Evolutionary conservation across 1,284 basidiomycete species (phyloP).

Genomic region (Apiotrichum laibachii): DNA sequence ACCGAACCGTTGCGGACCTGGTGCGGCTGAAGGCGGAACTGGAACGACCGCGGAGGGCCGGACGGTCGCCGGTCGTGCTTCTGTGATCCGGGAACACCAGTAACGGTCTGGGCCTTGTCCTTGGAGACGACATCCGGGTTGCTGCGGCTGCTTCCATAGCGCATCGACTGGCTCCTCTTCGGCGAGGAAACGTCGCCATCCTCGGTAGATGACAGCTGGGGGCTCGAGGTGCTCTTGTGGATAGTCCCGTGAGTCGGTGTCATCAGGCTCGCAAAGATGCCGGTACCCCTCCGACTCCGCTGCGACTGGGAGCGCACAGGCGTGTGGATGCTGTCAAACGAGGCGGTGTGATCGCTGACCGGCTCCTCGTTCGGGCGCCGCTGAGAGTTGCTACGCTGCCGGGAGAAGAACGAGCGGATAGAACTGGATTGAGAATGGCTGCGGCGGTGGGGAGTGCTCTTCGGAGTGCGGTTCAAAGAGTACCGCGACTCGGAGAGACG

Average conservation of each 20-base stretch:
- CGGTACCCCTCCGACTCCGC: neutral
- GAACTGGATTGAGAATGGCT: conserved; percentile 14
- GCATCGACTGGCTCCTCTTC: conserved; percentile 2
- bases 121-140: conserved; percentile 4
- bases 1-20: neutral
- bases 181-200: neutral
- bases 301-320: neutral
- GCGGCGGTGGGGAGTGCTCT: neutral
- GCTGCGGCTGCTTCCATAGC: conserved; percentile 1
- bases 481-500: neutral
- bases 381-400: neutral
- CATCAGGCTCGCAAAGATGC: neutral
- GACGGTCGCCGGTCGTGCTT: conserved; percentile 2
- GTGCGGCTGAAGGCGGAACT: conserved; percentile 15
- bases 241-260: neutral
- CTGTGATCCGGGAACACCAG: neutral
- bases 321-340: neutral
- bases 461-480: neutral
- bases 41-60: conserved; percentile 17
- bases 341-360: neutral
- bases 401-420: conserved; percentile 12
- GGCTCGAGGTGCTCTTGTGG: conserved; percentile 13
- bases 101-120: neutral
- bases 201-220: neutral
- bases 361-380: neutral